Conservation (phyloP, 768 basidiomycete genomes). For the Sutorius australiensis region DNA sequence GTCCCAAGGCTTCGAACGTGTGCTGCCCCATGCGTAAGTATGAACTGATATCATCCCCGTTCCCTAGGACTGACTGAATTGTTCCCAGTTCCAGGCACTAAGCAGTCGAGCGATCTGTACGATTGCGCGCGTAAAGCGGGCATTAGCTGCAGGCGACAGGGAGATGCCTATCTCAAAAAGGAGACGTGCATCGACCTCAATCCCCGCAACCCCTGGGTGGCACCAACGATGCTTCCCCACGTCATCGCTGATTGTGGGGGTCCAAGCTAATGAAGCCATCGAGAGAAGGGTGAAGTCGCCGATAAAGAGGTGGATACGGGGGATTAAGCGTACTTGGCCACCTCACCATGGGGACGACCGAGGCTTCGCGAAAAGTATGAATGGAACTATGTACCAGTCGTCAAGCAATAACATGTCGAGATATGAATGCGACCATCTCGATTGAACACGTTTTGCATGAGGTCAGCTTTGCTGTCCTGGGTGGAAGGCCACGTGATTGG, state of each 20-base stretch:
- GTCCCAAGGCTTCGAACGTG: too few relatives aligned
- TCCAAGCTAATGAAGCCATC: neutral
- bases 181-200: neutral
- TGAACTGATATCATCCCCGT: too few relatives aligned
- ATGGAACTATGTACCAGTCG: neutral
- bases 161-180: neutral
- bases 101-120: neutral
- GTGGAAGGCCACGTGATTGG: slow-evolving; percentile 10
- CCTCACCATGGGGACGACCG: neutral
- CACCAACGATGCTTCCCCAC: neutral
- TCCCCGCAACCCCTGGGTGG: neutral
- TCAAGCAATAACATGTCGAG: neutral
- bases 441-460: slow-evolving; percentile 1
- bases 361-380: neutral
- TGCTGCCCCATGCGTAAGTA: neutral
- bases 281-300: neutral
- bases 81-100: neutral
- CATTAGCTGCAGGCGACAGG: neutral
- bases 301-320: neutral
- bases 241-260: neutral
- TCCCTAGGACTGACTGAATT: neutral
- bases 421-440: neutral
- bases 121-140: neutral
- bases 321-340: neutral
- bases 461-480: neutral